Conservation (phyloP, 176 grass and related monocot species). For the Elymus sibiricus region DNA sequence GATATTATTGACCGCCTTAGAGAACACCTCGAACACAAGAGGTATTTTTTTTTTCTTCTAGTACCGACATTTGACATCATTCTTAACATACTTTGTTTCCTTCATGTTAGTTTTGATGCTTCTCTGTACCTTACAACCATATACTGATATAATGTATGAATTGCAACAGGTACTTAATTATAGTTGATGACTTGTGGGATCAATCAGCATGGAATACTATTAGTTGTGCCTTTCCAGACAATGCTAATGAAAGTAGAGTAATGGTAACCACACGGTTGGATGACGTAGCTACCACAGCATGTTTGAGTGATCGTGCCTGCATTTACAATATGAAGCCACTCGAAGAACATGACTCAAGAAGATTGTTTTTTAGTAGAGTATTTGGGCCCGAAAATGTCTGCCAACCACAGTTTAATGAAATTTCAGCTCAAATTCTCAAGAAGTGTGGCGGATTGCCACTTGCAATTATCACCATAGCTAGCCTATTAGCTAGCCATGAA, state of each 20-base stretch:
- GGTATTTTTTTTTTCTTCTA: not conserved
- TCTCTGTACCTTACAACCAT: not conserved
- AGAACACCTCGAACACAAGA: not conserved
- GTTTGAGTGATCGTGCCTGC: too few relatives aligned
- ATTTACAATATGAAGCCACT: too few relatives aligned
- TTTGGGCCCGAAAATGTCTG: too few relatives aligned
- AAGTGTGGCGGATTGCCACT: too few relatives aligned
- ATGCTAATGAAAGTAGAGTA: not conserved
- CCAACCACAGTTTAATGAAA: too few relatives aligned
- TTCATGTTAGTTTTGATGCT: not conserved
- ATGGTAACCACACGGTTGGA: not conserved
- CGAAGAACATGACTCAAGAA: too few relatives aligned
- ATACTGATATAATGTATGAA: not conserved
- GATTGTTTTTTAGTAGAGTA: too few relatives aligned
- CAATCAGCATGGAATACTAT: too few relatives aligned
- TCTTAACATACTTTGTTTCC: not conserved
- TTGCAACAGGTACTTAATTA: not conserved
- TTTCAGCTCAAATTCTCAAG: too few relatives aligned
- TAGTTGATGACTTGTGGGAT: not conserved
- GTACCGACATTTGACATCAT: too few relatives aligned
- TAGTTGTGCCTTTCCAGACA: not conserved
- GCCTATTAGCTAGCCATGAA: too few relatives aligned
- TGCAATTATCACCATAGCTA: too few relatives aligned
- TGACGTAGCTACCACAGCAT: fast-evolving
- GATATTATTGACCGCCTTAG: not conserved